phyloP scores from a whole-genome alignment of 345 rosid species.

The Salix arbutifolia region DNA sequence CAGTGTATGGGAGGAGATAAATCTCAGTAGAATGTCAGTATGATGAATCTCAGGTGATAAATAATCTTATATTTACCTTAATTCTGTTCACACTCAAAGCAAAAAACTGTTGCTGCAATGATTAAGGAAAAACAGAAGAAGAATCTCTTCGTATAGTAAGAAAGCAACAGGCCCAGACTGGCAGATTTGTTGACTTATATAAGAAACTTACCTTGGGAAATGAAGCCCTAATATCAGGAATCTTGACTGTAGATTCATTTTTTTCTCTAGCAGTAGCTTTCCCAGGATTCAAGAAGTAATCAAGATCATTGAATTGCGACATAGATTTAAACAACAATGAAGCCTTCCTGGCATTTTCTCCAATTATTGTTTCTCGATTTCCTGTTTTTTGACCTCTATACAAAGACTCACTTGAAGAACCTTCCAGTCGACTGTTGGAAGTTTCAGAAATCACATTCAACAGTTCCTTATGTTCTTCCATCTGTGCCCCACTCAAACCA shows the following conservation, averaged over 20 bases:
- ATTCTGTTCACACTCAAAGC: too few species aligned
- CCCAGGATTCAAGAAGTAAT: constrained; percentile 78
- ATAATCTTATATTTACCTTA: too few species aligned
- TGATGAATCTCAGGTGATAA: background rate
- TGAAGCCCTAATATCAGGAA: constrained; percentile 19
- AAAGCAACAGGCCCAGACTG: too few species aligned
- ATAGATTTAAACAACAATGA: constrained; percentile 51
- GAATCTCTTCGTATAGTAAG: too few species aligned
- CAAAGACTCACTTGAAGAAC: constrained; percentile 26
- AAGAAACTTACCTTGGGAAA: constrained; percentile 27
- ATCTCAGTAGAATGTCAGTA: background rate
- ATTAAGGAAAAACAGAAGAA: background rate
- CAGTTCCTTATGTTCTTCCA: constrained; percentile 37
- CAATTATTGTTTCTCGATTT: constrained; percentile 27
- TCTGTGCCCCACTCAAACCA: constrained; percentile 25
- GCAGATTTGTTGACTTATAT: too few species aligned
- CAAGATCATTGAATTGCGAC: constrained; percentile 74
- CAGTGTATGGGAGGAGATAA: background rate
- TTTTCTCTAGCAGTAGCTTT: constrained; percentile 41
- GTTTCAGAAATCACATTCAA: constrained; percentile 23
- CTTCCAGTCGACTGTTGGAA: constrained; percentile 22
- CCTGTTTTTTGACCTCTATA: constrained; percentile 28
- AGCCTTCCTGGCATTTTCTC: constrained; percentile 40
- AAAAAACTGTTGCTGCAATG: background rate
- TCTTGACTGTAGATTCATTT: constrained; percentile 27